Base-by-base conservation (phyloP, 208 protist genomes). In the Spongospora subterranea region DNA sequence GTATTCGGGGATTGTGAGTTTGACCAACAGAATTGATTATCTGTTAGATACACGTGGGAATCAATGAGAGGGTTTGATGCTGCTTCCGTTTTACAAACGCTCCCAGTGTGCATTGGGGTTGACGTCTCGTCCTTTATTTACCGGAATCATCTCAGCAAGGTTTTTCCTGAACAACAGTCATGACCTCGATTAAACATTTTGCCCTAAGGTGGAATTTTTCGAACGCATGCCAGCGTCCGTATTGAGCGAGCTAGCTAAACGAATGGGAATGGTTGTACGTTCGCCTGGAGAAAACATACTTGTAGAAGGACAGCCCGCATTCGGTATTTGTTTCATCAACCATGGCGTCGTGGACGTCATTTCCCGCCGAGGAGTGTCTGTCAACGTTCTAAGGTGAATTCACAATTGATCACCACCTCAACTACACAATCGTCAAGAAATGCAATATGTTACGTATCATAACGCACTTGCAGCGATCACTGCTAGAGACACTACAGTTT, bases 321-420 rank as follows among this genome's bases (percentile, higher is more conserved):
- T 82, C n/a, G 71, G 71, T n/a, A 82, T 82, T 43, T 82, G 71
- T 43, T 82, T 82, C n/a, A 82, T 82, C 71, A 82, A 82, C n/a
- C n/a, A 39, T 82, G 71, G 71, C 17, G 71, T 82, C 40, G 71
- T 82, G 6, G 71, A 82, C n/a, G 71, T 82, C 35, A 82, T 82
- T n/a, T 35, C 71, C 13, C 71, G 71, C n/a, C n/a, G 40, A 6
- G 71, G 71, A 35, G 24, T 24, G n/a, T n/a, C n/a, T n/a, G n/a
- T n/a, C n/a, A n/a, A n/a, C n/a, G n/a, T n/a, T n/a, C n/a, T n/a
- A n/a, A n/a, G n/a, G n/a, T n/a, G n/a, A n/a, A n/a, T n/a, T n/a
- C n/a, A n/a, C n/a, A n/a, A n/a, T n/a, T n/a, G n/a, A n/a, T n/a
- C n/a, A n/a, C n/a, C n/a, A n/a, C n/a, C n/a, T n/a, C n/a, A n/a